These are phyloP conservation scores for Exophiala calicioides DNA, from an alignment of 2,329 filamentous ascomycete genomes.

Conservation along the genomic window DNA sequence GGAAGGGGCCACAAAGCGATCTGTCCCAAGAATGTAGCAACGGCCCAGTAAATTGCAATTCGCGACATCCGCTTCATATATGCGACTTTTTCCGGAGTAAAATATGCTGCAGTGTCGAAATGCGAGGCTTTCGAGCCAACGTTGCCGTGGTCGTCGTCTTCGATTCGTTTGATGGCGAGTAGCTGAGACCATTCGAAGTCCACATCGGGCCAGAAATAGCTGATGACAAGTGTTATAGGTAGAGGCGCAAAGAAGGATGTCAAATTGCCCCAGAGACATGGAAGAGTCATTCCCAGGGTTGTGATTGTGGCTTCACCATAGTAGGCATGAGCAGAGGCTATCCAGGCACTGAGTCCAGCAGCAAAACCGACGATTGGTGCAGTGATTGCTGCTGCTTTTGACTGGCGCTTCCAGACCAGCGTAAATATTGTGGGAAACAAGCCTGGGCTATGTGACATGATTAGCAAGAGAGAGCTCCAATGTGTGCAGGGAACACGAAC, in stretches of 20 bases:
- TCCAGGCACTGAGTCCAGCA: conserved; percentile 72
- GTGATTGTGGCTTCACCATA: conserved; percentile 68
- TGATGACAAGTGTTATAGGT: conserved; percentile 71
- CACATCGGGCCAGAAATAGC: conserved; percentile 78
- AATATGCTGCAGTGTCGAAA: background rate
- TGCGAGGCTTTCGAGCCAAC: background rate
- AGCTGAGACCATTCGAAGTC: conserved; percentile 68
- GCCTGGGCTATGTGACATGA: too few relatives aligned
- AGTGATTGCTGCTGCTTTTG: conserved; percentile 55
- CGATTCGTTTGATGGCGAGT: conserved; percentile 66
- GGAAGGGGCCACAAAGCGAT: conserved; percentile 81
- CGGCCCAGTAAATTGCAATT: conserved; percentile 63
- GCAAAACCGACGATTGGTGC: conserved; percentile 63
- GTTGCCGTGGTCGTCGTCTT: conserved; percentile 49
- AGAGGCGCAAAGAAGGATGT: conserved; percentile 74
- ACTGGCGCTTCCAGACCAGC: conserved; percentile 77
- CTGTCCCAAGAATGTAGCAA: conserved; percentile 57
- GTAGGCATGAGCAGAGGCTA: conserved; percentile 70
- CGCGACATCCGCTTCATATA: conserved; percentile 51
- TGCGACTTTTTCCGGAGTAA: background rate
- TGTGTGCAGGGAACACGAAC: too few relatives aligned
- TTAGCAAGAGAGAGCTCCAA: too few relatives aligned
- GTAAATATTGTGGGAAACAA: conserved; percentile 81
- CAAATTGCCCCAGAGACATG: conserved; percentile 65
- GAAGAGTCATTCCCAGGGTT: conserved; percentile 70